These are phyloP conservation scores for Eucalyptus tenuipes DNA, from an alignment of 345 rosid species.

Conservation along the genomic window DNA sequence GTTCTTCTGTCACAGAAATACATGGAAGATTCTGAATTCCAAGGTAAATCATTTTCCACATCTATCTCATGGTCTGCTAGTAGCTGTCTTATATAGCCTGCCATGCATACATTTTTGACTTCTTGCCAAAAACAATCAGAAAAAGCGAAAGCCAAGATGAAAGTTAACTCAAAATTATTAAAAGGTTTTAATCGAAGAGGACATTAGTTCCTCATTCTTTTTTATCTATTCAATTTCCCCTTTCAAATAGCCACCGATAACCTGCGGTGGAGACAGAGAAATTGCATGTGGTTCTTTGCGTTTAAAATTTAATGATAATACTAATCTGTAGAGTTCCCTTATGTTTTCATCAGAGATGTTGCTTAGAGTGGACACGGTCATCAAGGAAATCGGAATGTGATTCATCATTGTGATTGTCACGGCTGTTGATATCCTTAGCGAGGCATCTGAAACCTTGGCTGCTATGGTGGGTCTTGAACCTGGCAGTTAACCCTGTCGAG, in stretches of 20 bases:
- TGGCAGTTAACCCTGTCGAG: neutral
- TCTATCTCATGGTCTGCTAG: neutral
- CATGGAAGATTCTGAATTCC: constrained; percentile 82
- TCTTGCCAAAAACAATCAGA: neutral
- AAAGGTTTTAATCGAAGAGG: neutral
- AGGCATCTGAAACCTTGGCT: neutral
- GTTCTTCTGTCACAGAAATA: constrained; percentile 39
- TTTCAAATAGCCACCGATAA: neutral
- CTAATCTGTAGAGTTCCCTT: neutral
- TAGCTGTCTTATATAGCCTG: neutral
- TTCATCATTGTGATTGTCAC: constrained; percentile 1
- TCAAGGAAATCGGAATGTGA: constrained; percentile 42
- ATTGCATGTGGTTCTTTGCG: neutral
- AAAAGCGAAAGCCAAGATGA: neutral
- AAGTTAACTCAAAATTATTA: neutral
- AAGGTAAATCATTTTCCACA: constrained; percentile 31
- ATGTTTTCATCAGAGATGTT: constrained; percentile 48
- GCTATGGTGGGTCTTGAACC: neutral
- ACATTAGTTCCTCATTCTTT: neutral
- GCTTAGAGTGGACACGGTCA: constrained; percentile 51
- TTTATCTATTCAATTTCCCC: neutral
- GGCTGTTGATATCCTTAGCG: neutral
- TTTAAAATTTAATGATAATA: neutral
- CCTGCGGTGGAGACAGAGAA: neutral
- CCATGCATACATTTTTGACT: neutral